phyloP scores from a whole-genome alignment of 768 basidiomycete genomes.

The Suillus tomentosus region DNA sequence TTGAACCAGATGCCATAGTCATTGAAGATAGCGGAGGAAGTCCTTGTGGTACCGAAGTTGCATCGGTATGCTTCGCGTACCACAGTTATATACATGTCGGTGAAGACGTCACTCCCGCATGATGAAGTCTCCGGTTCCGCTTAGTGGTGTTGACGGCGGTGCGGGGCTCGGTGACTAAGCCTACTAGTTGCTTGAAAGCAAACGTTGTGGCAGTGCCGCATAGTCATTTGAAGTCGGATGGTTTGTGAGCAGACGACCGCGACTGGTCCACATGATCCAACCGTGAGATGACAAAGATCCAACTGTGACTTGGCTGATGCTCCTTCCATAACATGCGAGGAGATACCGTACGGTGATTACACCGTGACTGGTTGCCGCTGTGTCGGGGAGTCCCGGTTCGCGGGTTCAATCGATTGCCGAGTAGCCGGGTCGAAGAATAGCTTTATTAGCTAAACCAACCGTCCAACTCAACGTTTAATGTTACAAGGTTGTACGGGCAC shows the following conservation, averaged over 20 bases:
- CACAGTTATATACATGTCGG: neutral
- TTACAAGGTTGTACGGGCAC: neutral
- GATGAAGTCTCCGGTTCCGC: neutral
- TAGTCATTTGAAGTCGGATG: neutral
- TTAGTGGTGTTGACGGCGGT: neutral
- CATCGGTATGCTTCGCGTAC: too few relatives aligned
- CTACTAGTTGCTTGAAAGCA: neutral
- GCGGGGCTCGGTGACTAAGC: neutral
- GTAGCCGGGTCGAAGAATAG: neutral
- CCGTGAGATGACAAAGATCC: neutral
- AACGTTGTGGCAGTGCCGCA: neutral
- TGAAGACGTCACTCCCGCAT: neutral
- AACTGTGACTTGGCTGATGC: neutral
- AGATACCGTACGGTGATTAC: neutral
- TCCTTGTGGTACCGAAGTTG: too few relatives aligned
- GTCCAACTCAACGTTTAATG: neutral
- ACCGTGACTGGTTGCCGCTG: neutral
- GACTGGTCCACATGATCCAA: neutral
- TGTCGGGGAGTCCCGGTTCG: neutral
- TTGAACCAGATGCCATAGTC: constrained; percentile 6
- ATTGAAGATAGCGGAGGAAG: neutral
- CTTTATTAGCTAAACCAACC: neutral
- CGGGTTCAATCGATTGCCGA: neutral
- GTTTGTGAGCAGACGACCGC: neutral
- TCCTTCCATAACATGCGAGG: neutral